Percentiles rank a stretch among this genome's conserved stretches.
Conservation (phyloP, 2,329 filamentous ascomycete genomes). For the Claviceps lovelessii region DNA sequence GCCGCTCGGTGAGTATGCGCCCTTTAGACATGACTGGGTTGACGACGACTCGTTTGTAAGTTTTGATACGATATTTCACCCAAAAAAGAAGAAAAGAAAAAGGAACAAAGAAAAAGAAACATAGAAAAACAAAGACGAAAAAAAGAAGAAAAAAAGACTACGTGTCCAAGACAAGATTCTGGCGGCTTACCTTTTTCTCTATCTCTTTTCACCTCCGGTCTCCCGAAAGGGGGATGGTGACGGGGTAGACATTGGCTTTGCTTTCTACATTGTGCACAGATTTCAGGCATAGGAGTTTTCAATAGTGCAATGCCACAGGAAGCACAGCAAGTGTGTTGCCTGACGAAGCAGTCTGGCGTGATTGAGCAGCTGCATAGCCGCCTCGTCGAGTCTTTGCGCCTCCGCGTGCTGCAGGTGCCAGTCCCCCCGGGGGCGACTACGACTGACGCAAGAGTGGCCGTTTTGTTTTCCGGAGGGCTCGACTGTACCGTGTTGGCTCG, state of each 20-base stretch:
- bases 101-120: no score
- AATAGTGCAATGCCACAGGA: constrained; percentile 31
- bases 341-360: constrained; percentile 26
- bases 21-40: constrained; percentile 18
- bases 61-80: constrained; percentile 7
- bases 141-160: neutral
- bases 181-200: constrained; percentile 25
- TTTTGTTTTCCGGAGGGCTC: constrained; percentile 87
- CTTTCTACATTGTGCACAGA: constrained; percentile 18
- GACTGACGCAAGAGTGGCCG: constrained; percentile 45
- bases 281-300: constrained; percentile 40
- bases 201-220: no score
- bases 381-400: constrained; percentile 45
- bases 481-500: constrained; percentile 84
- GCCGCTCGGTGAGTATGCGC: constrained; percentile 4
- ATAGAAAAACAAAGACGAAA: no score
- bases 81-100: no score
- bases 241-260: neutral
- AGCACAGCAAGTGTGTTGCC: neutral
- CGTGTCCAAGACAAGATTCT: neutral
- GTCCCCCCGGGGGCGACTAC: constrained; percentile 28
- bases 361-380: constrained; percentile 38
- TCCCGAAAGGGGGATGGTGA: no score
- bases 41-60: constrained; percentile 31
- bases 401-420: constrained; percentile 54